Evolutionary conservation across 306 rosid genomes (phyloP).

Genomic region (Psophocarpus tetragonolobus): DNA sequence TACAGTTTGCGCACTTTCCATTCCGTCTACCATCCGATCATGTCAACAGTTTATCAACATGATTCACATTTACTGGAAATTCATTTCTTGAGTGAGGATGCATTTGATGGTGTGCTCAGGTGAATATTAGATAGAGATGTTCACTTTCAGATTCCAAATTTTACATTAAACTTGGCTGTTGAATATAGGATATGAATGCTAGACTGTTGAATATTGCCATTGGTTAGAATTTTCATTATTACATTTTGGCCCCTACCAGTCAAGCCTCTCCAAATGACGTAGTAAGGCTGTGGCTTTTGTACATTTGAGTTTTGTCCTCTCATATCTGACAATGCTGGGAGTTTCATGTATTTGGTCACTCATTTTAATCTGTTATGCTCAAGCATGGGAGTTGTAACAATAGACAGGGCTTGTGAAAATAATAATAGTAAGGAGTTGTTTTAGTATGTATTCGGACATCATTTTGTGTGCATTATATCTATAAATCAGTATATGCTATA

Average conservation of each 20-base stretch:
- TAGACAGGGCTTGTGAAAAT: not conserved
- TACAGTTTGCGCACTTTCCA: conserved; percentile 84
- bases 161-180: conserved; percentile 9
- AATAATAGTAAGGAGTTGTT: not conserved
- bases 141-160: conserved; percentile 9
- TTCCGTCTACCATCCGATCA: conserved; percentile 58
- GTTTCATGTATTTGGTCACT: not conserved
- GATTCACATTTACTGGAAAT: conserved; percentile 32
- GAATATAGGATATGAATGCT: conserved; percentile 22
- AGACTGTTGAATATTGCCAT: not conserved
- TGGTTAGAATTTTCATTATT: conserved; percentile 16
- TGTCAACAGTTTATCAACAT: conserved; percentile 32
- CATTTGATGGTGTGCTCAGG: conserved; percentile 24
- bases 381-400: conserved; percentile 23
- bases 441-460: not conserved
- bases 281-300: conserved; percentile 7
- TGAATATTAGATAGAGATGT: conserved; percentile 15
- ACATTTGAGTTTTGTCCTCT: conserved; percentile 15
- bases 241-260: conserved; percentile 4
- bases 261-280: not conserved
- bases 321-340: not conserved
- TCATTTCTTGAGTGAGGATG: conserved; percentile 27
- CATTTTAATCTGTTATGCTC: not conserved
- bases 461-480: not conserved
- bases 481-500: not conserved